phyloP scores from a whole-genome alignment of 345 rosid species.

The Lagerstroemia speciosa region DNA sequence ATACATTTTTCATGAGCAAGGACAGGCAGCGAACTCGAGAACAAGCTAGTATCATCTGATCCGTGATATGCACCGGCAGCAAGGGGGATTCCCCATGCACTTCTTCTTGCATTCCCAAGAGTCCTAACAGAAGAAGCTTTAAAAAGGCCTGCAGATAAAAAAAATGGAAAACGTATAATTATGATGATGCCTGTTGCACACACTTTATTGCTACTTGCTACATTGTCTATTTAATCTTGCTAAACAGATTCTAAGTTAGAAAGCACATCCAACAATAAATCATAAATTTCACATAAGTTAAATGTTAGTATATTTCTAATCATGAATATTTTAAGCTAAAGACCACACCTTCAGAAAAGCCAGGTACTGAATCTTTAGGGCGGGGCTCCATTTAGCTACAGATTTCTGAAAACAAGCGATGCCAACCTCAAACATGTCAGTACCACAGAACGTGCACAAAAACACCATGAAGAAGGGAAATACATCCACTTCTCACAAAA shows the following conservation, averaged over 20 bases:
- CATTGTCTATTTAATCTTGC: no score
- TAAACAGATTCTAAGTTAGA: neutral
- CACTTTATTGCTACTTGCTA: no score
- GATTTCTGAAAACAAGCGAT: conserved; percentile 8
- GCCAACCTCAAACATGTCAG: neutral
- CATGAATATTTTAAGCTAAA: neutral
- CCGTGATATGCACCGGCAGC: conserved; percentile 27
- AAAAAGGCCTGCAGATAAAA: conserved; percentile 22
- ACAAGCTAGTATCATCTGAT: conserved; percentile 62
- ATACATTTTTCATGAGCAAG: conserved; percentile 67
- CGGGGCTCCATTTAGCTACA: conserved; percentile 40
- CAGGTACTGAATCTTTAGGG: conserved; percentile 18
- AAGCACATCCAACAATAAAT: neutral
- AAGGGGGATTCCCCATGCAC: conserved; percentile 44
- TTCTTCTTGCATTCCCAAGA: conserved; percentile 25
- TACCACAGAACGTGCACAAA: neutral
- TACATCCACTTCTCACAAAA: no score
- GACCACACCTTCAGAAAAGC: conserved; percentile 23
- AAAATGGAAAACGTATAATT: neutral
- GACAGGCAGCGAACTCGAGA: conserved; percentile 77
- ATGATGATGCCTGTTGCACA: neutral
- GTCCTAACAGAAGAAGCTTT: conserved; percentile 21
- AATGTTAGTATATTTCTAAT: neutral
- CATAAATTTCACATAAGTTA: neutral
- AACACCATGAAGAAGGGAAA: no score